A percentile compares a stretch with the other conserved stretches of the same genome.
Evolutionary conservation across 345 rosid genomes (phyloP).

Genomic region (Pugionium cornutum): DNA sequence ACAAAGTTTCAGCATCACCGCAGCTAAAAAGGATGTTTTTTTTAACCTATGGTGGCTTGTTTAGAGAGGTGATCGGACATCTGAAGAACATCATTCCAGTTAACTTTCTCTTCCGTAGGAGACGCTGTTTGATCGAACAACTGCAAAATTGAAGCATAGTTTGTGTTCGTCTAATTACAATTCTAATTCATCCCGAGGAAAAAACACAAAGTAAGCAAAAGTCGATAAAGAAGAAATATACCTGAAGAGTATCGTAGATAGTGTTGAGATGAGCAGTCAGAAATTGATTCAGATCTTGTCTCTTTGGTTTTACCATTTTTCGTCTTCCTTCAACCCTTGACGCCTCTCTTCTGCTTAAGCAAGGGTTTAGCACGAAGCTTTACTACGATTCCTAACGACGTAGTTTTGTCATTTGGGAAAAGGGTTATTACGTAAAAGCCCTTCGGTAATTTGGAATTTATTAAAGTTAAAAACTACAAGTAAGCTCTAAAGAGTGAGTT

Average conservation of each 20-base stretch:
- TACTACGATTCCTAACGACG: not conserved
- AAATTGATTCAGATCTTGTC: conserved; percentile 50
- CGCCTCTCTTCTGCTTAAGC: conserved; percentile 6
- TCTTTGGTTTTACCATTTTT: conserved; percentile 61
- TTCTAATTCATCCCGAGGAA: not conserved
- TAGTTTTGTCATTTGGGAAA: not conserved
- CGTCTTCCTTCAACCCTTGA: conserved; percentile 20
- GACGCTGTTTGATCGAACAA: conserved; percentile 55
- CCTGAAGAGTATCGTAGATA: conserved; percentile 84
- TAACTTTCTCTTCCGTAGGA: conserved; percentile 51
- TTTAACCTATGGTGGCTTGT: conserved; percentile 79
- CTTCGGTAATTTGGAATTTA: not conserved
- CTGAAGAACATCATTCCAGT: conserved; percentile 72
- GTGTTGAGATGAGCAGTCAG: conserved; percentile 58
- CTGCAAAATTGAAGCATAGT: conserved; percentile 32
- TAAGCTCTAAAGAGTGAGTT: not conserved
- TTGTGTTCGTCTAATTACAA: not conserved
- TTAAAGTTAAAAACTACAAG: not conserved
- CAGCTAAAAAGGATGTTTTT: not conserved
- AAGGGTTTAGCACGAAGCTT: conserved; percentile 26
- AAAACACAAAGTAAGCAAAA: not conserved
- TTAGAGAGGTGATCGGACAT: conserved; percentile 80
- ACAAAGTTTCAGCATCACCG: not conserved
- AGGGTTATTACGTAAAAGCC: not conserved
- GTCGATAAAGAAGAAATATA: conserved; percentile 1